These are phyloP conservation scores for Didymella keratinophila DNA, from an alignment of 2,329 filamentous ascomycete genomes.

Conservation along the genomic window DNA sequence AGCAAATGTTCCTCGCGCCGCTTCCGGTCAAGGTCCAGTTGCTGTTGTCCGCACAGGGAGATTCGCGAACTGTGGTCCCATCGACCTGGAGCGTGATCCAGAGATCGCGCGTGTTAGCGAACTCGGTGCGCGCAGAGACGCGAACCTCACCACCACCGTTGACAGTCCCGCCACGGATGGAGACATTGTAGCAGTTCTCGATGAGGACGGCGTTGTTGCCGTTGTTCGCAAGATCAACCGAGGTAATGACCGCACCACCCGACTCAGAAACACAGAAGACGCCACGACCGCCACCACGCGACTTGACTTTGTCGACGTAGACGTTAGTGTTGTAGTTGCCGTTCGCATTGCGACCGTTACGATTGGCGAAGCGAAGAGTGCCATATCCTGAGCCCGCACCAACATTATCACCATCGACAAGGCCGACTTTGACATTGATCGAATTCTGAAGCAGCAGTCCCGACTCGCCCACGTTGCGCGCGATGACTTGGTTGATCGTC, in stretches of 20 bases:
- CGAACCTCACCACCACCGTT: slow-evolving; percentile 65
- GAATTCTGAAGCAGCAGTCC: slow-evolving; percentile 65
- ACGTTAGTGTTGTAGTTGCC: slow-evolving; percentile 63
- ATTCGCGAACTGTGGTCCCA: slow-evolving; percentile 60
- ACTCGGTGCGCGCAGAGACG: slow-evolving; percentile 61
- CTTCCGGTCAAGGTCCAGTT: slow-evolving; percentile 60
- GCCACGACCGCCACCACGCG: slow-evolving; percentile 64
- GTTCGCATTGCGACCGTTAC: slow-evolving; percentile 60
- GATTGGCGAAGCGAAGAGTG: slow-evolving; percentile 65
- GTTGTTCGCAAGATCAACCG: slow-evolving; percentile 61
- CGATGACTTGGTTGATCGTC: slow-evolving; percentile 61
- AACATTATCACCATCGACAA: slow-evolving; percentile 65
- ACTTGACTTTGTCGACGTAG: slow-evolving; percentile 61
- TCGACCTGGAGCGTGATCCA: slow-evolving; percentile 61
- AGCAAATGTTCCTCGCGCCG: slow-evolving; percentile 41
- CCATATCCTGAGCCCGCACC: slow-evolving; percentile 62
- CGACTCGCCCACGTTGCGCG: slow-evolving; percentile 63
- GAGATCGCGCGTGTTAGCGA: slow-evolving; percentile 62
- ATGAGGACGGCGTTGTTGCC: slow-evolving; percentile 66
- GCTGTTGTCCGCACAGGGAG: slow-evolving; percentile 61
- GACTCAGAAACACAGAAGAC: slow-evolving; percentile 66
- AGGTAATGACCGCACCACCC: slow-evolving; percentile 60
- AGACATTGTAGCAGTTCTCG: slow-evolving; percentile 67
- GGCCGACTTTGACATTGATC: slow-evolving; percentile 60
- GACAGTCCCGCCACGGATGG: slow-evolving; percentile 61